Conservation (phyloP, 352 stramenopile genomes). For the Pythium monospermum region DNA sequence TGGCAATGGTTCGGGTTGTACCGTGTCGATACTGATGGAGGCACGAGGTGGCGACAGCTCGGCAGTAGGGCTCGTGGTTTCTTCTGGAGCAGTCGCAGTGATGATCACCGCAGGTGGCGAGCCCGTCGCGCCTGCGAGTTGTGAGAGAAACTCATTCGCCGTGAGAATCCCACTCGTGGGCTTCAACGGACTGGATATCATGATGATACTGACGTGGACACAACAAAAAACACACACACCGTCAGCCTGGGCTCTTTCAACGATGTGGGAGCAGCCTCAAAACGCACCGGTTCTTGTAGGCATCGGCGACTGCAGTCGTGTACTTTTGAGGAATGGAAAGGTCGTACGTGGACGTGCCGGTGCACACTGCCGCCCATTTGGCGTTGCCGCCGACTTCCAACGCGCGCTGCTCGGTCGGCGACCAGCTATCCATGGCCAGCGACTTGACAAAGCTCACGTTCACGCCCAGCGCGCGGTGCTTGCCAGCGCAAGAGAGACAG, state of each 20-base stretch:
- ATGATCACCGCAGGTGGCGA: not conserved
- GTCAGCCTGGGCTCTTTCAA: not conserved
- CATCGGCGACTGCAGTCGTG: constrained; percentile 47
- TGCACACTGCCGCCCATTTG: constrained; percentile 76
- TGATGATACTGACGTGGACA: constrained; percentile 19
- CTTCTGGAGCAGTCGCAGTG: no score
- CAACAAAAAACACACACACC: not conserved
- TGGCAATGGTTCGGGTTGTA: no score
- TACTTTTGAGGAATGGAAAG: constrained; percentile 59
- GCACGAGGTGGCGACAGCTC: not conserved
- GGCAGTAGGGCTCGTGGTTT: not conserved
- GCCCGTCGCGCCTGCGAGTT: constrained; percentile 1
- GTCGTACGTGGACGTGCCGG: constrained; percentile 37
- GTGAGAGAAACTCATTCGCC: constrained; percentile 40
- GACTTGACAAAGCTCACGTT: constrained; percentile 84
- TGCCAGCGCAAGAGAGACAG: constrained; percentile 67
- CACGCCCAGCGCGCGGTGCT: constrained; percentile 77
- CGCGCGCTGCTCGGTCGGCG: constrained; percentile 34
- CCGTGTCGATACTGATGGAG: no score
- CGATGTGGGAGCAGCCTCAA: not conserved
- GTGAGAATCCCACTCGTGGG: constrained; percentile 29
- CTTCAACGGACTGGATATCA: constrained; percentile 9
- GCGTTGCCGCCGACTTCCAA: constrained; percentile 76
- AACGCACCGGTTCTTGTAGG: constrained; percentile 45
- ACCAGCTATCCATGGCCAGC: constrained; percentile 75